Conservation (phyloP, 2,329 filamentous ascomycete genomes). For the Aspergillus uvarum region DNA sequence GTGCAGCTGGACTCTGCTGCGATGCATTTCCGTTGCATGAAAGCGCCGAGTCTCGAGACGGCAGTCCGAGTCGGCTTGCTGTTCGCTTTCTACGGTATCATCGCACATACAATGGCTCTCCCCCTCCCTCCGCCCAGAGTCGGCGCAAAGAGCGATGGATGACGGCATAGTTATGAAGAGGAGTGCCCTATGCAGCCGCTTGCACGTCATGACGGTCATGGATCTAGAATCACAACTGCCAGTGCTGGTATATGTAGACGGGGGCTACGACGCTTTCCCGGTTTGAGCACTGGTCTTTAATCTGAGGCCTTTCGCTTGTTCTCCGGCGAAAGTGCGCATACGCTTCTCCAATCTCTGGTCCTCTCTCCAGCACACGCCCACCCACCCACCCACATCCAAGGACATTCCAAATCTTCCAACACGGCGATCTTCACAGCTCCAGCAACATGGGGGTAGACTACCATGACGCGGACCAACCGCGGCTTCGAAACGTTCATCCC, state of each 20-base stretch:
- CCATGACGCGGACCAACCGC: conserved; percentile 25
- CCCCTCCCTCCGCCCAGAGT: background rate
- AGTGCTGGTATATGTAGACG: conserved; percentile 2
- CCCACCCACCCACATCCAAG: background rate
- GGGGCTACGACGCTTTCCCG: background rate
- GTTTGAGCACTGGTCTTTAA: background rate
- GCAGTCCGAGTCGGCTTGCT: background rate
- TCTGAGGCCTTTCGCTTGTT: background rate
- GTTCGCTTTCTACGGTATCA: background rate
- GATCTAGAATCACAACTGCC: background rate
- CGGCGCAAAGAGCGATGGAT: conserved; percentile 10
- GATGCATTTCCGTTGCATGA: background rate
- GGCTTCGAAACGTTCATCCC: conserved; percentile 23
- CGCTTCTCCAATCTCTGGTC: conserved; percentile 3
- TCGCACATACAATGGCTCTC: background rate
- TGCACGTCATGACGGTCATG: conserved; percentile 3
- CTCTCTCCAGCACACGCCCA: background rate
- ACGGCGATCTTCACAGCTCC: conserved; percentile 7
- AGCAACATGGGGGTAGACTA: conserved; percentile 35
- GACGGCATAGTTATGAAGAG: conserved; percentile 18
- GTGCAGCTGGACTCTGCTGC: background rate
- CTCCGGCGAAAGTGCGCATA: conserved; percentile 2
- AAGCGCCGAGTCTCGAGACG: background rate
- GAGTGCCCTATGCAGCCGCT: background rate
- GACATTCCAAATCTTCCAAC: background rate